Evolutionary conservation across 257 asterid species (phyloP).

Genomic region (Petrea volubilis): DNA sequence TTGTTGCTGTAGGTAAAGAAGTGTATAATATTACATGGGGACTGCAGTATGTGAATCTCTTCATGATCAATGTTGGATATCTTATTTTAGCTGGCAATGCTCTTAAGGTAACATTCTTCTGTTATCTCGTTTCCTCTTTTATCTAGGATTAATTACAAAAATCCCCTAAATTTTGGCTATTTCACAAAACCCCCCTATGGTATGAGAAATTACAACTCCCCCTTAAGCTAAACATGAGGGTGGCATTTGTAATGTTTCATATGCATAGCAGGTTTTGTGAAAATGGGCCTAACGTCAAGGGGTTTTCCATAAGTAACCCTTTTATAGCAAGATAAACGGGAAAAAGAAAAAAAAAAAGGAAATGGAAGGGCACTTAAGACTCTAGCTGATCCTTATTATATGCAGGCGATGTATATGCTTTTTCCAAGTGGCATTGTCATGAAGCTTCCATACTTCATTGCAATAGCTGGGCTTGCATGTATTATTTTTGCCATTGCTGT

Average conservation of each 20-base stretch:
- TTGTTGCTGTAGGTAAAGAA: conserved; percentile 51
- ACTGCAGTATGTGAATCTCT: conserved; percentile 83
- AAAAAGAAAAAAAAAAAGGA: no score
- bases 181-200: no score
- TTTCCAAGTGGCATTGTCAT: conserved; percentile 53
- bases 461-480: conserved; percentile 73
- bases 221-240: no score
- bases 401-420: conserved; percentile 81
- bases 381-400: background rate
- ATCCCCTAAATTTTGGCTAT: no score
- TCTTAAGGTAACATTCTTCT: conserved; percentile 56
- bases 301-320: no score
- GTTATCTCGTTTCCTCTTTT: background rate
- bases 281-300: no score
- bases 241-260: no score
- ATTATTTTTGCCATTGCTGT: conserved; percentile 72
- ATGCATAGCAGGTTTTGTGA: no score
- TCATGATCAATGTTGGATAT: conserved; percentile 87
- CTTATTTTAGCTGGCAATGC: conserved; percentile 86
- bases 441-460: conserved; percentile 81
- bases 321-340: no score
- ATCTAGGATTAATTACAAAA: no score
- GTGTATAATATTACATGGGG: conserved; percentile 87
- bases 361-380: no score
- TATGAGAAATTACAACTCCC: no score